Base-by-base conservation (phyloP, 1,284 basidiomycete genomes). In the Rhodotorula glutinis region DNA sequence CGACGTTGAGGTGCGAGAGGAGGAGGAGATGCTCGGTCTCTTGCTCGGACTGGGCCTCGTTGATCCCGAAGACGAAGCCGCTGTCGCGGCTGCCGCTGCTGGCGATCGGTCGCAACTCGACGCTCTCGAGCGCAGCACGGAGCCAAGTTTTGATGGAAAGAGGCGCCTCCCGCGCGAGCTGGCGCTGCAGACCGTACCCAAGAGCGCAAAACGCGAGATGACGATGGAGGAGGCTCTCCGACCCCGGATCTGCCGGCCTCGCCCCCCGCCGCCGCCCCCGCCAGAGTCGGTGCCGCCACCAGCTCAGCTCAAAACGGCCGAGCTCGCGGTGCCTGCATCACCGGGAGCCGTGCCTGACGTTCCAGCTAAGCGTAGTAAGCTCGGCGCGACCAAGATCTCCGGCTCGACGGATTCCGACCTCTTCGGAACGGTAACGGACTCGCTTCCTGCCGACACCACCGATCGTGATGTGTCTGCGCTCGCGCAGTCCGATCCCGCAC, bases 151-250 rank as follows among this genome's bases (percentile, higher is more conserved):
- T 51, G 49, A 51, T 51, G 49, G 49, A 51, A 51, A 46, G 16
- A 30, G 30, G 60, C 30, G 43, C 38, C 52, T 38, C 29, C 29
- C 41, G 43, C 49, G 44, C 38, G 47, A 60, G 25, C 57, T 60
- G 14, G 62, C 47, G 30, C 53, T 68, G 23, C 59, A 64, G 59
- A 68, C 66, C 17, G 62, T 68, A 19, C 66, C 66, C 40, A 53
- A 54, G 16, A 62, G 66, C 10, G 66, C 66, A n/a, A 64, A 68
- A 53, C 38, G 66, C 38, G 55, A 68, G 53, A 68, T 68, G 66
- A 68, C 66, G 23, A 40, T 64, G 10, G 66, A 68, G 40, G 66
- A 68, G 52, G 66, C 66, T 4, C 23, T 55, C 25, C 59, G 59
- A 52, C 54, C 65, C 11, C 62, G 62, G 27, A 21, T 53, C 16